Percentiles rank a stretch among this genome's conserved stretches.
Evolutionary conservation across 306 rosid species (phyloP).

Genomic region (Lithocarpus polystachyus): DNA sequence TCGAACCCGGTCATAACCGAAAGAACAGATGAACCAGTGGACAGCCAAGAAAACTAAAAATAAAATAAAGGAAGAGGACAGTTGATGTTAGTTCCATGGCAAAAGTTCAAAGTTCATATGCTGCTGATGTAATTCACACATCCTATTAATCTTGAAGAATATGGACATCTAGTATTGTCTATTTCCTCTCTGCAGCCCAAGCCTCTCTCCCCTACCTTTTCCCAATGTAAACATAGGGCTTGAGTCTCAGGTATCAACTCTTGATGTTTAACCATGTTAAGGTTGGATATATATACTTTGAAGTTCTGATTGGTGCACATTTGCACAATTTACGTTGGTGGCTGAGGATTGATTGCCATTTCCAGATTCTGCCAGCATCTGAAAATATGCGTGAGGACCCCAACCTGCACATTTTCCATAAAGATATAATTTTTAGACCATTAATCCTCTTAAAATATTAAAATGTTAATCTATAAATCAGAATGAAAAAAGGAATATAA

Average conservation of each 20-base stretch:
- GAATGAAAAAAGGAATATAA: neutral
- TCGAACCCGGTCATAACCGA: neutral
- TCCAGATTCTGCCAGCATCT: conserved; percentile 59
- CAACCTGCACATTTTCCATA: conserved; percentile 48
- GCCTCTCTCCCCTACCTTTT: conserved; percentile 39
- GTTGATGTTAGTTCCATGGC: neutral
- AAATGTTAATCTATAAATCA: neutral
- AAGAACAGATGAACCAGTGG: neutral
- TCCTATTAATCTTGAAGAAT: conserved; percentile 31
- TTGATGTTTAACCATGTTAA: conserved; percentile 21
- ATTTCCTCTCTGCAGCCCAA: conserved; percentile 14
- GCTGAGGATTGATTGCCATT: conserved; percentile 29
- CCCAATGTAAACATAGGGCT: conserved; percentile 49
- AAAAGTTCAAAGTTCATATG: neutral
- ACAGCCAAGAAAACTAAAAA: neutral
- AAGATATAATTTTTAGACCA: neutral
- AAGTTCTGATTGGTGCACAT: conserved; percentile 41
- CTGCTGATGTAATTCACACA: conserved; percentile 18
- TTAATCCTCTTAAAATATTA: neutral
- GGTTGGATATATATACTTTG: conserved; percentile 39
- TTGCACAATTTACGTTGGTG: conserved; percentile 23
- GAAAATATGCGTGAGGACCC: conserved; percentile 88
- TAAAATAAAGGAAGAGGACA: neutral
- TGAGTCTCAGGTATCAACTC: conserved; percentile 35
- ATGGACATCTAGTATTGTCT: conserved; percentile 39